Conservation (phyloP, 371 early-diverging fungal genomes). For the Edhazardia aedis region DNA sequence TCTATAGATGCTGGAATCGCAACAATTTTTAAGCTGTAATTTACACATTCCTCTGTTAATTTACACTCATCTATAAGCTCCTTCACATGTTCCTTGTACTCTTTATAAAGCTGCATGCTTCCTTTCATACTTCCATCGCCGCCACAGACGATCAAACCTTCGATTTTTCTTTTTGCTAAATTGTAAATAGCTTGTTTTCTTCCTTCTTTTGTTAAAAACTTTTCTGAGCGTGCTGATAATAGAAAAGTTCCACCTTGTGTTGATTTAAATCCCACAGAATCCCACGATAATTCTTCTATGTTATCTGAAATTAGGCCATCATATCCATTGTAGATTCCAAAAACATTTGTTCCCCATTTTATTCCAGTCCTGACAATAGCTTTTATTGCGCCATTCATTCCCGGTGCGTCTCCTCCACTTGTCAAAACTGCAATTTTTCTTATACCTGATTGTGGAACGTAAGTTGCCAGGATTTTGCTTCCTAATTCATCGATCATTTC, state of each 20-base stretch:
- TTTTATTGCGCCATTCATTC: slow-evolving; percentile 91
- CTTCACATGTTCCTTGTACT: slow-evolving; percentile 61
- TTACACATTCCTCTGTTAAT: slow-evolving; percentile 45
- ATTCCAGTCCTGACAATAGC: slow-evolving; percentile 62
- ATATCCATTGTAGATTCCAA: slow-evolving; percentile 68
- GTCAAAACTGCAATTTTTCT: slow-evolving; percentile 63
- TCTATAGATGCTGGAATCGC: slow-evolving; percentile 67
- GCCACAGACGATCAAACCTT: slow-evolving; percentile 77
- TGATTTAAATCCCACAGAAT: slow-evolving; percentile 63
- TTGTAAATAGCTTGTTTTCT: slow-evolving; percentile 63
- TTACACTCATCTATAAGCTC: slow-evolving; percentile 50
- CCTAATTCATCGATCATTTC: slow-evolving; percentile 19
- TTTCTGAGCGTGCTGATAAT: slow-evolving; percentile 69
- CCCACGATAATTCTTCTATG: slow-evolving; percentile 64
- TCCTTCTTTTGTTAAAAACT: slow-evolving; percentile 64
- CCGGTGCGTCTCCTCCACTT: slow-evolving; percentile 88
- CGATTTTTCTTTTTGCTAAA: slow-evolving; percentile 66
- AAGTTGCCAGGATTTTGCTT: slow-evolving; percentile 17
- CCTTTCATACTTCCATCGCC: slow-evolving; percentile 94
- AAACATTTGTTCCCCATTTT: slow-evolving; percentile 28
- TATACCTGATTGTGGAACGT: slow-evolving; percentile 8
- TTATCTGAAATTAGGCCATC: slow-evolving; percentile 82
- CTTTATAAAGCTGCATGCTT: slow-evolving; percentile 66
- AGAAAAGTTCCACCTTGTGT: slow-evolving; percentile 81
- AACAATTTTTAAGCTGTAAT: slow-evolving; percentile 62